Evolutionary conservation across 2,329 filamentous ascomycete genomes (phyloP).

Genomic region (Endocalyx cinctus): DNA sequence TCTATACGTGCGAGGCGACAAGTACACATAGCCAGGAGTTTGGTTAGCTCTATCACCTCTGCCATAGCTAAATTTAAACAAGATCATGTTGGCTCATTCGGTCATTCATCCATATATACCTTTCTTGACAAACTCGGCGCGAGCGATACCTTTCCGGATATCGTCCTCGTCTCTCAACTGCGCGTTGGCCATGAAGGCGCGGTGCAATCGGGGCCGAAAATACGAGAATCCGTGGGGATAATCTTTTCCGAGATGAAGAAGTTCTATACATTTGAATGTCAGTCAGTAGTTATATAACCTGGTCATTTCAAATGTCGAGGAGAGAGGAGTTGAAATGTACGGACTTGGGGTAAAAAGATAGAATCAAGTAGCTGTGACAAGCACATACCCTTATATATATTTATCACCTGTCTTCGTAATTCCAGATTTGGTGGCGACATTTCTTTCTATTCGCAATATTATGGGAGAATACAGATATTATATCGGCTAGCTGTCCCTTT

Average conservation of each 20-base stretch:
- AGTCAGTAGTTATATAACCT: not conserved
- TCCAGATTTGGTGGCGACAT: slow-evolving; percentile 42
- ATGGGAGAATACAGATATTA: not conserved
- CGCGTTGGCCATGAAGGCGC: slow-evolving; percentile 76
- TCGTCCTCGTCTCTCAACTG: slow-evolving; percentile 65
- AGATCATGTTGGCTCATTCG: no score
- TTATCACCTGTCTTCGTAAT: slow-evolving; percentile 74
- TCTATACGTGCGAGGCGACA: no score
- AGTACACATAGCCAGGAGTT: no score
- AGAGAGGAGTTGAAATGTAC: not conserved
- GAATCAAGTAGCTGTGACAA: not conserved
- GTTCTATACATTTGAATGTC: slow-evolving; percentile 50
- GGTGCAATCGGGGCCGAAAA: slow-evolving; percentile 76
- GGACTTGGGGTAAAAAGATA: not conserved
- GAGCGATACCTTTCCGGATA: slow-evolving; percentile 69
- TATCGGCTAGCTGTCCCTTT: not conserved
- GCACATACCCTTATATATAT: slow-evolving; percentile 78
- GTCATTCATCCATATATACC: no score
- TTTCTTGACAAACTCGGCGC: slow-evolving; percentile 88
- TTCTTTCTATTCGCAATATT: not conserved
- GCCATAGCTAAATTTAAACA: no score
- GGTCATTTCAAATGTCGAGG: not conserved
- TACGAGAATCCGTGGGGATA: slow-evolving; percentile 81
- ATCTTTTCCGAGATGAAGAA: slow-evolving; percentile 77
- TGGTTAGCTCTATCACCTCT: no score